phyloP scores from a whole-genome alignment of 805 yeast genomes.

The Ogataea pignaliae region DNA sequence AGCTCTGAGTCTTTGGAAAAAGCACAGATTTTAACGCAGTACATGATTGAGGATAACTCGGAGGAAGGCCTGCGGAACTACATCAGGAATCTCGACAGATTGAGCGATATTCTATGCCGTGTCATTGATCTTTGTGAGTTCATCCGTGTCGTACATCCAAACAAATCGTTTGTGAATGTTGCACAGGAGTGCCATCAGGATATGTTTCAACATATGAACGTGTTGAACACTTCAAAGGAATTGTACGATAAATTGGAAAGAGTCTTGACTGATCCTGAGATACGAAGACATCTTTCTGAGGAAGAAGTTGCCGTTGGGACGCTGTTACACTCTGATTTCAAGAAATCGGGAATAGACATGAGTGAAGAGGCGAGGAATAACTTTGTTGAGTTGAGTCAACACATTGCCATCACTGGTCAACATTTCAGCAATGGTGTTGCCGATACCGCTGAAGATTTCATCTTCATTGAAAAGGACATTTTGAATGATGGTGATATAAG shows the following conservation, averaged over 20 bases:
- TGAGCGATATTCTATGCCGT: conserved; percentile 84
- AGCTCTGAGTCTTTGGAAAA: conserved; percentile 56
- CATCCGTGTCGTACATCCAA: conserved; percentile 84
- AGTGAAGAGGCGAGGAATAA: conserved; percentile 55
- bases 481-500: conserved; percentile 27
- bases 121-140: conserved; percentile 94
- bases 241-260: conserved; percentile 55
- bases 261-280: conserved; percentile 43
- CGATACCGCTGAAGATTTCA: conserved; percentile 22
- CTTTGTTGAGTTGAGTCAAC: conserved; percentile 75
- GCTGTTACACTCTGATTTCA: conserved; percentile 77
- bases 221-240: conserved; percentile 76
- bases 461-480: conserved; percentile 25
- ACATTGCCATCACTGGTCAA: conserved; percentile 78
- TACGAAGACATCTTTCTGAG: conserved; percentile 38
- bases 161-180: conserved; percentile 59
- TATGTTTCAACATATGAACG: conserved; percentile 92
- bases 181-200: conserved; percentile 86
- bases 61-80: conserved; percentile 43
- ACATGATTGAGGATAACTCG: conserved; percentile 47
- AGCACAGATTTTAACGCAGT: conserved; percentile 58
- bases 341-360: conserved; percentile 85
- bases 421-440: conserved; percentile 55
- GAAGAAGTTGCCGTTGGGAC: conserved; percentile 86
- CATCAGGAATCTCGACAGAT: conserved; percentile 67